phyloP scores from a whole-genome alignment of 106 monocot species.

The Dendrobium chrysotoxum region DNA sequence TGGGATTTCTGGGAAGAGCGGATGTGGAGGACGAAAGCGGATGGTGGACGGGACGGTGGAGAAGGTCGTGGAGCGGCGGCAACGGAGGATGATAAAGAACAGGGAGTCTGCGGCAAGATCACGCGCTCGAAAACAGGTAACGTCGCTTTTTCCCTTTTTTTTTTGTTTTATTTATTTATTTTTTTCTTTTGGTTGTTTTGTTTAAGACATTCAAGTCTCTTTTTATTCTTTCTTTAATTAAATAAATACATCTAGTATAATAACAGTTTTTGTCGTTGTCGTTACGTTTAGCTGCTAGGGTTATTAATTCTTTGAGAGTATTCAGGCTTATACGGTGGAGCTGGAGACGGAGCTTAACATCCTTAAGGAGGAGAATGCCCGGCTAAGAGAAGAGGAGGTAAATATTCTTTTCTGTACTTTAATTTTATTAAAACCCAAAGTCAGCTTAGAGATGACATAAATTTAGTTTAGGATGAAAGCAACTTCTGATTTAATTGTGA shows the following conservation, averaged over 20 bases:
- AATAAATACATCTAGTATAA: no score
- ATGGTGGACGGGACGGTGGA: slow-evolving; percentile 23
- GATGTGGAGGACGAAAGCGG: slow-evolving; percentile 18
- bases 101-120: slow-evolving; percentile 71
- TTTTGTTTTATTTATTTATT: background rate
- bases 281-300: background rate
- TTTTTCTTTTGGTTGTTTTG: no score
- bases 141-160: background rate
- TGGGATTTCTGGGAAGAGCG: background rate
- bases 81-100: slow-evolving; percentile 66
- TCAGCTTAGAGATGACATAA: no score
- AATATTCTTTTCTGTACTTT: background rate
- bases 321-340: slow-evolving; percentile 94
- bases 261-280: no score
- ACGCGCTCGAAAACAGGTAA: slow-evolving; percentile 61
- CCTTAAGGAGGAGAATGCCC: slow-evolving; percentile 70
- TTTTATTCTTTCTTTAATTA: no score
- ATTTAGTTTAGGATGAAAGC: no score
- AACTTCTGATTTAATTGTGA: background rate
- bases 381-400: slow-evolving; percentile 67
- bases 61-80: slow-evolving; percentile 56
- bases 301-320: background rate
- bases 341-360: slow-evolving; percentile 74
- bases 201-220: no score
- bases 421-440: background rate